Conservation (phyloP, 2,329 filamentous ascomycete genomes). For the Xylariaceae sp. region DNA sequence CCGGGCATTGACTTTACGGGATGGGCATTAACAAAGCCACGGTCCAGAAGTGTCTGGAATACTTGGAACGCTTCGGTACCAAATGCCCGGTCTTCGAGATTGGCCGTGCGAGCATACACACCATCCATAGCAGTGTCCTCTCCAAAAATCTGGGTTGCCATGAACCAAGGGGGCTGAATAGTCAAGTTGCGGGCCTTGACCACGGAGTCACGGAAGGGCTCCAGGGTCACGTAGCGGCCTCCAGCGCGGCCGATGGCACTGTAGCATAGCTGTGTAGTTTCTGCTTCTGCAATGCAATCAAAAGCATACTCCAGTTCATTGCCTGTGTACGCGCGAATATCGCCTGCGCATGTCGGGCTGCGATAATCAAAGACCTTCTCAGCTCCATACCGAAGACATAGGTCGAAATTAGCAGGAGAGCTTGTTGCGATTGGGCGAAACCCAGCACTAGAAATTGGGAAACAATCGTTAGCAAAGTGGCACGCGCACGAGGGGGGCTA, state of each 20-base stretch:
- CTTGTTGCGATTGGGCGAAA: conserved; percentile 52
- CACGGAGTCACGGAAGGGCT: conserved; percentile 41
- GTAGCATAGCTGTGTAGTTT: conserved; percentile 48
- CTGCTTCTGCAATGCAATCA: conserved; percentile 50
- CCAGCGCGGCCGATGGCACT: conserved; percentile 46
- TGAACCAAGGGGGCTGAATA: conserved; percentile 28
- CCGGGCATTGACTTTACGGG: conserved; percentile 29
- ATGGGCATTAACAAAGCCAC: conserved; percentile 21
- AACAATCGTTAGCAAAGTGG: background rate
- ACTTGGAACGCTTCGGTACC: conserved; percentile 10
- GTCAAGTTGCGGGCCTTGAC: conserved; percentile 21
- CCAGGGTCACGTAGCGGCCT: conserved; percentile 47
- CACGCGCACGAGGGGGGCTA: background rate
- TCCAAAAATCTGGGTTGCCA: conserved; percentile 25
- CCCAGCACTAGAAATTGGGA: conserved; percentile 38
- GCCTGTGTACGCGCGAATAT: conserved; percentile 47
- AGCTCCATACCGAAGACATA: conserved; percentile 52
- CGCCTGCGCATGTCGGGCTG: conserved; percentile 41
- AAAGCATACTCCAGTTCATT: conserved; percentile 48
- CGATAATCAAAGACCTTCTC: conserved; percentile 54
- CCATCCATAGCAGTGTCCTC: conserved; percentile 13
- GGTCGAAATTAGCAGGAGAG: conserved; percentile 50
- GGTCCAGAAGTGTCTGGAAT: conserved; percentile 24
- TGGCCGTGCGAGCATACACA: conserved; percentile 10
- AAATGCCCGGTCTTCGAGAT: background rate